Evolutionary conservation across 2,329 filamentous ascomycete species (phyloP), one percentile per base, ranked within the genome.

Genomic region (Rhexocercosporidium sp.): DNA sequence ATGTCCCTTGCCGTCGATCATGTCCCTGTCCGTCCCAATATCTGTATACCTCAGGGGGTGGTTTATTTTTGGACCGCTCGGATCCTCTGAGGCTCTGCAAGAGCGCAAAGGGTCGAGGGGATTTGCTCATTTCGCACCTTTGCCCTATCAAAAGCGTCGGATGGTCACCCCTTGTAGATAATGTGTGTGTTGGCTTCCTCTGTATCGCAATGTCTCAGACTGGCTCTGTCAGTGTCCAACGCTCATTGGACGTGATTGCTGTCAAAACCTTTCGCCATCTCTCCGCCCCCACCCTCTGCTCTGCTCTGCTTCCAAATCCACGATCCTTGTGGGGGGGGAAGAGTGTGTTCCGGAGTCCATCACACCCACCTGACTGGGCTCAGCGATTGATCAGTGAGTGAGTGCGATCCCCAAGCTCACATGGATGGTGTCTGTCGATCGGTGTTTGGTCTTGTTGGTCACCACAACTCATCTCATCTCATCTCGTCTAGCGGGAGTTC

Each of bases 11-110:
- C 56, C 56, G 54, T 41, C 54, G 56, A 59, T 59, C 56, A 59
- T 59, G 56, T 44, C 34, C 56, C 39, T 6, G 53, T 59, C 66
- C 66, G 65, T 69, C 56, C 64, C 47, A 69, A 67, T 66, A 31
- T 68, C 37, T 41, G 39, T 57, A 53, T 62, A 39, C 64, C 56
- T 61, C 51, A 65, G 41, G 67, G 63, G 49, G 37, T 51, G 22
- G 7, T 56, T 56, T 56, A 56, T 64, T 64, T 46, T 56, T 57
- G 47, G 41, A 64, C 39, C 29, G 56, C 22, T 57, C 61, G 51
- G 49, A 64, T 44, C 34, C 39, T 47, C 18, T 57, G 51, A 64
- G 61, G 61, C 61, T 57, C 51, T 64, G 25, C 9, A 14, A 41
- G 8, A 29, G 12, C 56, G 20, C 34, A 59, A n/a, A 44, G 2